A percentile compares a stretch with the other conserved stretches of the same genome.
These are phyloP conservation scores for Hemileia vastatrix DNA, from an alignment of 1,284 basidiomycete genomes.

Conservation along the genomic window DNA sequence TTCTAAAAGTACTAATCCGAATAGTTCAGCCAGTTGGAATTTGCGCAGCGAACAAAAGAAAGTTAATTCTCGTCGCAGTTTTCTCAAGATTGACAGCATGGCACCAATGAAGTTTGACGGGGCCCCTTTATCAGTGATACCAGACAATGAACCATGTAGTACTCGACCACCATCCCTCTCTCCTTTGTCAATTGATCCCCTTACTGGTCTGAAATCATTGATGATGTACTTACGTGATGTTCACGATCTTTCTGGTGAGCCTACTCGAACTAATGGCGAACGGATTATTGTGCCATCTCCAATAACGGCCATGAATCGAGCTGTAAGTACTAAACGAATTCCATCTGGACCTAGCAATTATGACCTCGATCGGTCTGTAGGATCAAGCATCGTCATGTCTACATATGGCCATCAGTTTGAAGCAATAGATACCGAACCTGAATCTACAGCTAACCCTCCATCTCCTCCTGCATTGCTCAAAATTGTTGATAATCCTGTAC, in stretches of 20 bases:
- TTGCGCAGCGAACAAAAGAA: neutral
- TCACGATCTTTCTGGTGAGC: constrained; percentile 20
- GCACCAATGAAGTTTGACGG: neutral
- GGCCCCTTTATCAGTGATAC: neutral
- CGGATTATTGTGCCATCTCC: neutral
- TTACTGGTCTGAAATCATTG: constrained; percentile 5
- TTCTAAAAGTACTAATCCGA: no score
- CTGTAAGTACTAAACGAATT: constrained; percentile 4
- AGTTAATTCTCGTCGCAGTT: constrained; percentile 8
- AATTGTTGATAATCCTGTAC: constrained; percentile 8
- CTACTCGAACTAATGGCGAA: neutral
- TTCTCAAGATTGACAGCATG: constrained; percentile 7
- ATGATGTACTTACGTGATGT: constrained; percentile 23
- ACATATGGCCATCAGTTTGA: no score
- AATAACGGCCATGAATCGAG: constrained; percentile 3
- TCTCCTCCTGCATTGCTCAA: neutral
- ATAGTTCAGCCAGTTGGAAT: neutral
- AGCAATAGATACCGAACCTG: no score
- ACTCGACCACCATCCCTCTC: neutral
- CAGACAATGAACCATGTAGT: neutral
- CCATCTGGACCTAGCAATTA: neutral
- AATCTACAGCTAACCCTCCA: no score
- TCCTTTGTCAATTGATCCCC: neutral
- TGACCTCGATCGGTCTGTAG: neutral
- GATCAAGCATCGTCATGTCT: neutral